Evolutionary conservation across 768 basidiomycete species (phyloP).

Genomic region (Mycena kentingensis): DNA sequence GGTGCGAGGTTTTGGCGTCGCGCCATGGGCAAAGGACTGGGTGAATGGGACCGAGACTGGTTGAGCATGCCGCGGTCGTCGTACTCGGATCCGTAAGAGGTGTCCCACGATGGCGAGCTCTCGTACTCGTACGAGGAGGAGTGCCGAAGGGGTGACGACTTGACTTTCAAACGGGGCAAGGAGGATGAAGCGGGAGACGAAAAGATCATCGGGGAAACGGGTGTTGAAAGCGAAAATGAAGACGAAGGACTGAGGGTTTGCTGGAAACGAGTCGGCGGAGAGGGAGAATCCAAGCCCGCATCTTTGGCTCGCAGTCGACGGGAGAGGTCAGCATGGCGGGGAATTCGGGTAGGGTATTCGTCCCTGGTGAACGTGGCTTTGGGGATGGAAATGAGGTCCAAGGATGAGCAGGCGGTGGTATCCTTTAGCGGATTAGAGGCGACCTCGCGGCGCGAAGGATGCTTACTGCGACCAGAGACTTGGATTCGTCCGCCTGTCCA

Average conservation of each 20-base stretch:
- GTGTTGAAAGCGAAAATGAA: constrained; percentile 10
- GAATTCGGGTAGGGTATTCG: constrained; percentile 21
- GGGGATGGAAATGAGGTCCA: constrained; percentile 21
- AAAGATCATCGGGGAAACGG: constrained; percentile 27
- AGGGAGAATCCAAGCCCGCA: constrained; percentile 17
- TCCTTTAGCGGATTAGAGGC: constrained; percentile 13
- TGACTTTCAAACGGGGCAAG: constrained; percentile 15
- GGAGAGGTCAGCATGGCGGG: constrained; percentile 10
- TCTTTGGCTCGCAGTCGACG: constrained; percentile 2
- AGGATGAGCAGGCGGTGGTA: constrained; percentile 22
- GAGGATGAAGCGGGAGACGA: constrained; percentile 32
- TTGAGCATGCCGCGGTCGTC: constrained; percentile 21
- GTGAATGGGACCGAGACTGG: constrained; percentile 5
- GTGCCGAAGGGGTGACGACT: constrained; percentile 16
- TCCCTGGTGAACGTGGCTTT: constrained; percentile 13
- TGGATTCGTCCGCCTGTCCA: constrained; percentile 18
- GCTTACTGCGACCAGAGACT: constrained; percentile 23
- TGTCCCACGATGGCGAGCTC: constrained; percentile 30
- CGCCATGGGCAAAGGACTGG: constrained; percentile 17
- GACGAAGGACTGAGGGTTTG: not conserved
- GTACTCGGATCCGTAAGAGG: constrained; percentile 28
- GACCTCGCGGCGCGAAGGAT: too few species aligned
- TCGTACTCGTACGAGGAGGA: constrained; percentile 25
- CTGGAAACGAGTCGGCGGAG: constrained; percentile 8
- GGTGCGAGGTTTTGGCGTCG: constrained; percentile 12